A percentile compares a stretch with the other conserved stretches of the same genome.
phyloP scores from a whole-genome alignment of 805 yeast species.

The Candida coleopterorum region DNA sequence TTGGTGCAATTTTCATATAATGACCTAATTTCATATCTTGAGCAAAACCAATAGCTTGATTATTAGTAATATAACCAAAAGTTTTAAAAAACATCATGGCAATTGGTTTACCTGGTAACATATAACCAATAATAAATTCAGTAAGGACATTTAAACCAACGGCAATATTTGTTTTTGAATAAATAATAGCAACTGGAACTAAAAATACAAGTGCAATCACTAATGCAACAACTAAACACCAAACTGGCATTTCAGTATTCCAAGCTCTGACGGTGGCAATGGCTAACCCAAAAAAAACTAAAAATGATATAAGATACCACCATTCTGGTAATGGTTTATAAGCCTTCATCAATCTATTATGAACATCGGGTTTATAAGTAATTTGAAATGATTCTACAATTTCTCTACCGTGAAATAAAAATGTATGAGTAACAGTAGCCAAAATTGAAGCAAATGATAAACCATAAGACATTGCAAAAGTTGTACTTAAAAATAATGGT shows the following conservation, averaged over 20 bases:
- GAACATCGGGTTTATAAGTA: conserved; percentile 28
- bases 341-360: conserved; percentile 49
- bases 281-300: conserved; percentile 28
- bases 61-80: conserved; percentile 44
- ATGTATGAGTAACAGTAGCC: conserved; percentile 55
- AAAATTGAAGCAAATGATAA: conserved; percentile 55
- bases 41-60: conserved; percentile 46
- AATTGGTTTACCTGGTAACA: conserved; percentile 45
- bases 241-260: conserved; percentile 41
- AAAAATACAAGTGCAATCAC: conserved; percentile 35
- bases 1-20: conserved; percentile 39
- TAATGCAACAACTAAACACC: conserved; percentile 36
- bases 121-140: conserved; percentile 40
- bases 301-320: conserved; percentile 35
- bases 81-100: conserved; percentile 47
- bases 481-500: conserved; percentile 56
- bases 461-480: conserved; percentile 59
- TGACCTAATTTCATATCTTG: conserved; percentile 44
- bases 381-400: conserved; percentile 29
- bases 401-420: conserved; percentile 53
- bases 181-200: conserved; percentile 34
- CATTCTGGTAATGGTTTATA: conserved; percentile 40
- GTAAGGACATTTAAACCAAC: conserved; percentile 41
- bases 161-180: conserved; percentile 22
- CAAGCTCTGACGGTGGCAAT: conserved; percentile 35